Evolutionary conservation across 106 monocot species (phyloP), one percentile per base, ranked within the genome.

Genomic region (Dendrobium huoshanense): DNA sequence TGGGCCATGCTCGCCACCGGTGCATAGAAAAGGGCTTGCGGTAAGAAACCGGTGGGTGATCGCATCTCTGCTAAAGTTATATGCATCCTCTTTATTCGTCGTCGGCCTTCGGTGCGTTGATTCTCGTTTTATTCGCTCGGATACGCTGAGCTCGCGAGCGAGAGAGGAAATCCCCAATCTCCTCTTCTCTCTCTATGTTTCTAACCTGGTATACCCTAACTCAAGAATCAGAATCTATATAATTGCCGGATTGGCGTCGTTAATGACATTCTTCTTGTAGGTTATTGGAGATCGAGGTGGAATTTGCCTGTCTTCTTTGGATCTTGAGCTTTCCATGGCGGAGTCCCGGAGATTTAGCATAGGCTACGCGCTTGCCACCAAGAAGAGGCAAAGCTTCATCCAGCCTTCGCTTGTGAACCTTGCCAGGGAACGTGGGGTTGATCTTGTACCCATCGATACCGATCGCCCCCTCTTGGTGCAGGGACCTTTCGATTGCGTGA

Each of bases 401-500:
- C 86, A 85, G 77, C 82, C 83, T 3, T 91, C 91, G n/a, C 87
- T 91, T 7, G 68, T 91, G 40, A 31, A 22, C 31, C 81, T 83
- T 55, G 78, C 88, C 15, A 2, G 19, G 7, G 77, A 72, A 7
- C 88, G 88, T 10, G 87, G 88, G 20, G 78, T 91, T 85, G 88
- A 91, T 80, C 88, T 91, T 7, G 45, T 91, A 47, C 82, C 84
- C 15, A 82, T 91, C 83, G 91, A 91, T 79, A 81, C 81, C 11
- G 49, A 64, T 31, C 29, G 45, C 25, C 83, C 87, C 5, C 84
- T 92, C 19, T 58, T 72, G 5, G 72, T 49, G 18, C 92, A 92
- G 76, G 92, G 88, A 55, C 89, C 92, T 49, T 89, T 89, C 83
- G 86, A 92, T 75, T 82, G 84, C 86, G 72, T 92, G 59, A 65